These are phyloP conservation scores for Euptelea pleiosperma DNA, from an alignment of 164 flowering plant genomes.

Conservation along the genomic window DNA sequence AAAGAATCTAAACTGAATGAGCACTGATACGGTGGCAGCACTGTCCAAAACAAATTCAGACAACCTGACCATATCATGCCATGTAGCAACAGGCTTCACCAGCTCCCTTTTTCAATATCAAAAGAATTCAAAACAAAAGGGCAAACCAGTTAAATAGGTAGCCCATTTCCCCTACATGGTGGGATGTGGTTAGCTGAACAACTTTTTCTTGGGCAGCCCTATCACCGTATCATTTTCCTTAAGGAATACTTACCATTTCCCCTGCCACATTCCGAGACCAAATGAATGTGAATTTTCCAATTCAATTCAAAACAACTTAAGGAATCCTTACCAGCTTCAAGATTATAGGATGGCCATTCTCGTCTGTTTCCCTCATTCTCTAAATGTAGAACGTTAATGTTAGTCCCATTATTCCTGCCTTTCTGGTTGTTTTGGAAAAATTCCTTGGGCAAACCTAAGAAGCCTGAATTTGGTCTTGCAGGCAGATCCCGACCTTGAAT, in stretches of 20 bases:
- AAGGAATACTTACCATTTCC: too few relatives aligned
- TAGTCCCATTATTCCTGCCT: constrained; percentile 15
- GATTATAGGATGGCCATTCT: constrained; percentile 22
- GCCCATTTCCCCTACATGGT: neutral
- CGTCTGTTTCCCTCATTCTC: constrained; percentile 23
- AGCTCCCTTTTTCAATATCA: too few relatives aligned
- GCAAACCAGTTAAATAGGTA: too few relatives aligned
- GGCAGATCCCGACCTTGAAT: constrained; percentile 20
- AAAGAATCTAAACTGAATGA: neutral
- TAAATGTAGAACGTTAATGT: constrained; percentile 13
- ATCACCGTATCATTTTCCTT: neutral
- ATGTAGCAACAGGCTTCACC: too few relatives aligned
- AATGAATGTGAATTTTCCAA: neutral
- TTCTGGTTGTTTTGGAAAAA: constrained; percentile 19
- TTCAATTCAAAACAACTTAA: neutral
- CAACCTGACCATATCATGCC: neutral
- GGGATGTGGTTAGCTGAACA: neutral
- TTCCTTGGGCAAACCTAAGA: constrained; percentile 18
- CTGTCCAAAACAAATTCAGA: too few relatives aligned
- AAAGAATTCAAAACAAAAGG: too few relatives aligned
- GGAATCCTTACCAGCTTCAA: constrained; percentile 34
- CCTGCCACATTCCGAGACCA: neutral
- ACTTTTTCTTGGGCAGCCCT: neutral
- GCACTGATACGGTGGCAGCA: neutral
- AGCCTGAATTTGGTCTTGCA: constrained; percentile 16